Evolutionary conservation across 73 alveolate genomes (phyloP), one percentile per base, ranked within the genome.

Genomic region (Paramecium tetraurelia): DNA sequence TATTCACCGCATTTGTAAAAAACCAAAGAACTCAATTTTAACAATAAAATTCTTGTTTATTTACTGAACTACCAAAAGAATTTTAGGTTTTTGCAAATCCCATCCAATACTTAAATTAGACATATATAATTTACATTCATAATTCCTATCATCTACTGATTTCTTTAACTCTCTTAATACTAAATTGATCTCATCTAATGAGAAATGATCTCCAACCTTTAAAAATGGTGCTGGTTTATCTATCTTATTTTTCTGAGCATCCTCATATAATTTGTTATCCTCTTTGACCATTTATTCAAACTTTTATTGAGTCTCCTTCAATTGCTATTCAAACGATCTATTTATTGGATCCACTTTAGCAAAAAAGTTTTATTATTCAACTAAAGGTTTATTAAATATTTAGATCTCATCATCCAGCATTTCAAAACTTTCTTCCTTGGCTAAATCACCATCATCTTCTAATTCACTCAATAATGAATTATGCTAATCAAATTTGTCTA

Each of bases 361-460:
- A 80, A 80, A 80, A 12, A 80, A 48, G 35, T 48, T 48, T 22
- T 40, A 22, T 22, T 43, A 31, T 35, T 40, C 8, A 20, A 31
- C 21, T 46, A 80, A 43, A 22, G 90, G 48, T 4, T 44, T 43
- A 41, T 80, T 72, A 44, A 10, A 44, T 24, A 80, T 35, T 24
- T 80, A 8, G 1, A 80, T 80, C 12, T 80, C 90, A 80, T 80
- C 90, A 22, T 80, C 90, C 18, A 80, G 46, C 44, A 80, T 22
- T 80, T 80, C 90, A 44, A 44, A 5, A 80, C 90, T 80, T 16
- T 80, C 90, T 46, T 80, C 90, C 14, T 80, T 46, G 11, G 27
- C 90, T 38, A 36, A 36, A 80, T 80, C 57, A n/a, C 57, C 90
- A 44, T 80, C 90, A 80, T 80, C 72, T 44, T 80, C 90, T 35